Base-by-base conservation (phyloP, 768 basidiomycete genomes). In the Lentinula edodes region DNA sequence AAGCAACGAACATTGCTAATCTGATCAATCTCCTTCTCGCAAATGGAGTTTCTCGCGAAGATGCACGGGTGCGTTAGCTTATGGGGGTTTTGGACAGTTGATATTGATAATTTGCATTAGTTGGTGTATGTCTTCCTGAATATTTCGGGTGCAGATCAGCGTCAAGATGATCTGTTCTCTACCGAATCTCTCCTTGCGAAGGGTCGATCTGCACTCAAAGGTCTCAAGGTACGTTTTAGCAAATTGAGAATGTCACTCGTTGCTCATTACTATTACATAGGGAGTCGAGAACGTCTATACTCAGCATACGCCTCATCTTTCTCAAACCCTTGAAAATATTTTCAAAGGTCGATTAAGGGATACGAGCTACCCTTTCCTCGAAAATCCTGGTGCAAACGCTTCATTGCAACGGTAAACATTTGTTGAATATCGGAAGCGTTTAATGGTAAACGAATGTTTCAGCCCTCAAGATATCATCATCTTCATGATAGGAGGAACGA, bases 261-360 rank as follows among this genome's bases (percentile, higher is more conserved):
- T 28, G 28, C 28, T 28, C 3, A 28, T 4, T 60, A 12, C 3
- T 51, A 34, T 62, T 38, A n/a, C 13, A 58, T 55, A 95, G 93
- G 97, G 97, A 2, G 96, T 98, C 4, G 97, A 99, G 75, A 99
- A 99, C 68, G 95, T 98, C 15, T 99, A 98, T 71, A 99, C 94
- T 60, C 97, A 98, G 67, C 97, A 98, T 68, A 88, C 87, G 15
- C 97, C 97, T 6, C 95, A 95, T 73, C 78, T 99, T 5, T 87
- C 90, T 1, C 90, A 97, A 69, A 98, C 96, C 2, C 75, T 98
- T 15, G 97, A 99, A 68, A 83, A 90, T 57, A 75, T 99, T 4
- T 83, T 95, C 68, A 93, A 86, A 70, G 95, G 95, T 9, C 81
- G 89, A 58, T 73, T 99, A 62, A 87, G 85, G 66, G 97, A 99